A percentile compares a stretch with the other conserved stretches of the same genome.
Evolutionary conservation across 192 early-diverging fungal genomes (phyloP).

Genomic region (Coemansia furcata): DNA sequence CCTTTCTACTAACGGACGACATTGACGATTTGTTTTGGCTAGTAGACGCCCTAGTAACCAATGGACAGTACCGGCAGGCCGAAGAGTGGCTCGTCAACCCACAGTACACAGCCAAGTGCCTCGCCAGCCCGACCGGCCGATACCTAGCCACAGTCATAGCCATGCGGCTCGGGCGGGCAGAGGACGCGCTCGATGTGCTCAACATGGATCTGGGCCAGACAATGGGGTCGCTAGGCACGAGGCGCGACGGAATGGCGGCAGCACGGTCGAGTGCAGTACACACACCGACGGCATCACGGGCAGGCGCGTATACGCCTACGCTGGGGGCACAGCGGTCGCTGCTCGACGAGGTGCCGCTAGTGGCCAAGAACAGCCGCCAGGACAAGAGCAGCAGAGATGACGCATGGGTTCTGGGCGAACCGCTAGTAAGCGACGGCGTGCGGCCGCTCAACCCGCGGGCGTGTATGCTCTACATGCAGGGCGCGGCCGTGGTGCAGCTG

Average conservation of each 20-base stretch:
- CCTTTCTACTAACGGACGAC: conserved; percentile 26
- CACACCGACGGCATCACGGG: conserved; percentile 4
- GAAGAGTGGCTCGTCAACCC: conserved; percentile 44
- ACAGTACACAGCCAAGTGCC: conserved; percentile 12
- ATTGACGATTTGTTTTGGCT: conserved; percentile 47
- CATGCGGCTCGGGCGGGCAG: conserved; percentile 46
- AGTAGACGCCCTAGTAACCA: conserved; percentile 47
- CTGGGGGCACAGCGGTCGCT: background rate
- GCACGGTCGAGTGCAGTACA: background rate
- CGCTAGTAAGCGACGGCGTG: background rate
- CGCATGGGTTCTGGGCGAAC: background rate
- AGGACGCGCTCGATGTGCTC: conserved; percentile 46
- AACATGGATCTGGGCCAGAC: conserved; percentile 5
- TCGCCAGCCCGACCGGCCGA: conserved; percentile 23
- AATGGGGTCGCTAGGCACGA: background rate
- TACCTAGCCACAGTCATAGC: conserved; percentile 48
- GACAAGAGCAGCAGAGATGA: background rate
- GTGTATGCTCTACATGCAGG: conserved; percentile 52
- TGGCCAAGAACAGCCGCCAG: conserved; percentile 1
- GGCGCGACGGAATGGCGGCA: background rate
- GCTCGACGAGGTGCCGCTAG: background rate
- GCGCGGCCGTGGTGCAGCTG: conserved; percentile 45
- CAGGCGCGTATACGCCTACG: background rate
- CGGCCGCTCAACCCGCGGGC: conserved; percentile 31
- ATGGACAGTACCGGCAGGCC: conserved; percentile 49